Conservation (phyloP, 306 rosid genomes). For the Chamaecrista fasciculata region DNA sequence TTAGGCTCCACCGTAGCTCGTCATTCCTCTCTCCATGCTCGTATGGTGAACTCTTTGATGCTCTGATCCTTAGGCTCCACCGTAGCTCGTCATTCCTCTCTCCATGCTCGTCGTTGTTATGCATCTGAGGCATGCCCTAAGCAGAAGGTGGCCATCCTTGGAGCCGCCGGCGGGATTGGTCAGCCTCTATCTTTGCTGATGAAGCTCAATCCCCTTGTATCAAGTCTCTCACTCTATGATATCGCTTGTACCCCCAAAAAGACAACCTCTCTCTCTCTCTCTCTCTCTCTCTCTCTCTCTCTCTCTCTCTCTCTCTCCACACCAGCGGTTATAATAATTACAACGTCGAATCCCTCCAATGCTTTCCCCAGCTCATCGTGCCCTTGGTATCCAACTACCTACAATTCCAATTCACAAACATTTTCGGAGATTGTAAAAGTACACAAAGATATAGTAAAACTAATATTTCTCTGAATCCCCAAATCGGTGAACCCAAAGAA, state of each 20-base stretch:
- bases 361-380: constrained; percentile 75
- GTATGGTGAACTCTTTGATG: constrained; percentile 67
- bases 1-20: constrained; percentile 46
- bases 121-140: constrained; percentile 55
- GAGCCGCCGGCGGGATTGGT: too few species aligned
- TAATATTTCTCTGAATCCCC: not conserved
- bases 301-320: too few species aligned
- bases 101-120: constrained; percentile 51
- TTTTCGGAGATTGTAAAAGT: not conserved
- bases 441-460: not conserved
- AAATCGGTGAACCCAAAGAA: not conserved
- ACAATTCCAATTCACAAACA: constrained; percentile 11
- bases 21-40: too few species aligned
- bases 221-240: constrained; percentile 83
- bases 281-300: too few species aligned
- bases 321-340: constrained; percentile 92
- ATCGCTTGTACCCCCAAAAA: constrained; percentile 87
- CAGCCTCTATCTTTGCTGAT: too few species aligned
- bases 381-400: constrained; percentile 78
- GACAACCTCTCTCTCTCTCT: too few species aligned
- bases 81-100: constrained; percentile 37
- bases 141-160: constrained; percentile 81
- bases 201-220: constrained; percentile 95
- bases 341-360: constrained; percentile 87
- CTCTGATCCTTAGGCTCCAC: constrained; percentile 65